A percentile compares a stretch with the other conserved stretches of the same genome.
Conservation (phyloP, 78 protist species). For the Speleostelium caveatum region DNA sequence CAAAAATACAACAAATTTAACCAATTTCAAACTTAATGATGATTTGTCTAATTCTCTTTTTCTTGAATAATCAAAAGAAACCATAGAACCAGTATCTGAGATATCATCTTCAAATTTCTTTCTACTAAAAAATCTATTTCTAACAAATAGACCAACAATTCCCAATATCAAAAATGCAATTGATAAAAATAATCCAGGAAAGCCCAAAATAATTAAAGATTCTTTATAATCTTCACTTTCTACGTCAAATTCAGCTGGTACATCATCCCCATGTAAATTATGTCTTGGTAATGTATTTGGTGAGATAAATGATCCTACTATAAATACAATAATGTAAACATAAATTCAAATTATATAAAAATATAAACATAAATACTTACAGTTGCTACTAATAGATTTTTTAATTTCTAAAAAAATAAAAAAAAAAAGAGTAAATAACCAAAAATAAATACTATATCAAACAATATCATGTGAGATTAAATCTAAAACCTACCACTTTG, state of each 20-base stretch:
- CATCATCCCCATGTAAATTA: slow-evolving; percentile 35
- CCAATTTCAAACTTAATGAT: background rate
- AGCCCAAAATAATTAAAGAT: slow-evolving; percentile 45
- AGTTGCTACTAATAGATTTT: too few relatives aligned
- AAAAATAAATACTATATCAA: too few relatives aligned
- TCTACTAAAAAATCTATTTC: background rate
- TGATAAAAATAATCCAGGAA: slow-evolving; percentile 34
- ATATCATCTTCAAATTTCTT: background rate
- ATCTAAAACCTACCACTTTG: too few relatives aligned
- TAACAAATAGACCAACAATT: slow-evolving; percentile 9
- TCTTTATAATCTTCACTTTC: slow-evolving; percentile 32
- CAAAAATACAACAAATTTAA: slow-evolving; percentile 29
- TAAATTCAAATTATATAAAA: too few relatives aligned
- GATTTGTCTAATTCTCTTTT: background rate
- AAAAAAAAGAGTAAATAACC: too few relatives aligned
- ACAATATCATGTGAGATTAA: too few relatives aligned
- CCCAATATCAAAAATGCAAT: slow-evolving; percentile 22
- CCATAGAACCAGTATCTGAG: slow-evolving; percentile 8
- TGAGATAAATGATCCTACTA: slow-evolving; percentile 3
- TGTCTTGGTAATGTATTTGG: slow-evolving; percentile 27
- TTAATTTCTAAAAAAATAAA: too few relatives aligned
- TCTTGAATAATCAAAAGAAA: slow-evolving; percentile 6
- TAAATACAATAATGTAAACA: too few relatives aligned
- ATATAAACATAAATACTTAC: background rate
- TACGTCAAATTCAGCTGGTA: slow-evolving; percentile 15